Conservation (phyloP, 2,329 filamentous ascomycete genomes). For the Exophiala lecanii-corni region DNA sequence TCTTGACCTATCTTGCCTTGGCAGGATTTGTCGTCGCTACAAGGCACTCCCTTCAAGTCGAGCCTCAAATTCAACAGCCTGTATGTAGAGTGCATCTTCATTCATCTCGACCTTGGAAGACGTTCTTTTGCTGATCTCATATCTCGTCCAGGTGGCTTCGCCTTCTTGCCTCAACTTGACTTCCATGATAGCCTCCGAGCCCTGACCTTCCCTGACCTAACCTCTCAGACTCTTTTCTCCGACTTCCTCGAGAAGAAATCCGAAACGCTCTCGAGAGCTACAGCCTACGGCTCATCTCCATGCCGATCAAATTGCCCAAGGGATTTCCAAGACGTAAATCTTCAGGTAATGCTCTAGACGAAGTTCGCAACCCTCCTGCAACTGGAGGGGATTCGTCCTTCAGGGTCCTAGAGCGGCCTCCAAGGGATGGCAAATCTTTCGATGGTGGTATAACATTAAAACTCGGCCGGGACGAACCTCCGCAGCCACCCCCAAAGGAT, state of each 20-base stretch:
- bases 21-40: too few relatives aligned
- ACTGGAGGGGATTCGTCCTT: slow-evolving; percentile 45
- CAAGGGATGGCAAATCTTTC: slow-evolving; percentile 40
- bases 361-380: slow-evolving; percentile 33
- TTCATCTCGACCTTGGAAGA: too few relatives aligned
- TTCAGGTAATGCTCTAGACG: slow-evolving; percentile 50
- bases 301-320: slow-evolving; percentile 55
- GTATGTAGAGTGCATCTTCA: too few relatives aligned
- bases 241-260: too few relatives aligned
- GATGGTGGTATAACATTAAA: slow-evolving; percentile 33
- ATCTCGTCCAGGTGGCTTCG: slow-evolving; percentile 18
- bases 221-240: slow-evolving; percentile 7
- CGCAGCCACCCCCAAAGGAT: slow-evolving; percentile 32
- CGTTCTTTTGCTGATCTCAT: slow-evolving; percentile 13
- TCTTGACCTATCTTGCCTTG: too few relatives aligned
- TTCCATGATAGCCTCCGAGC: slow-evolving; percentile 16
- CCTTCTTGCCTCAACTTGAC: too few relatives aligned
- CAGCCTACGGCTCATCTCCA: slow-evolving; percentile 35
- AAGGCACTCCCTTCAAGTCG: too few relatives aligned
- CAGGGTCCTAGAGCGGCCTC: slow-evolving; percentile 50
- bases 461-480: slow-evolving; percentile 31
- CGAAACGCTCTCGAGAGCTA: too few relatives aligned
- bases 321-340: slow-evolving; percentile 51
- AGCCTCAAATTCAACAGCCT: too few relatives aligned
- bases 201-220: slow-evolving; percentile 9